These are phyloP conservation scores for Boletellus sp. DNA, from an alignment of 1,284 basidiomycete species.

Conservation along the genomic window DNA sequence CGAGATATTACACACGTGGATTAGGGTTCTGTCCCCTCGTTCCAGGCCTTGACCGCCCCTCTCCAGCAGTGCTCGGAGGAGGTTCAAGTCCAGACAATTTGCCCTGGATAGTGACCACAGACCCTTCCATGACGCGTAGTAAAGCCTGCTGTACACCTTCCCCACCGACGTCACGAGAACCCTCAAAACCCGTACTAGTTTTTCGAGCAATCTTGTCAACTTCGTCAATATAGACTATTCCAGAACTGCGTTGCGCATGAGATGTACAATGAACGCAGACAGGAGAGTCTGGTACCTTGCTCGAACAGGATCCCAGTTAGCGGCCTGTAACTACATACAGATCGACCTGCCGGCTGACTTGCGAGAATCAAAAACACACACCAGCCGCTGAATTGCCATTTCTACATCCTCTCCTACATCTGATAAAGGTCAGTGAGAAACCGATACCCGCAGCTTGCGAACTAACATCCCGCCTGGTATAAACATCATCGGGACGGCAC, in stretches of 20 bases:
- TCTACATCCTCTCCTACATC: conserved; percentile 96
- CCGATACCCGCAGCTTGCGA: conserved; percentile 1
- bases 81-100: conserved; percentile 57
- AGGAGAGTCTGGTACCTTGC: conserved; percentile 50
- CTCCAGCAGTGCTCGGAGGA: conserved; percentile 37
- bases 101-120: conserved; percentile 74
- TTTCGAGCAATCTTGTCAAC: conserved; percentile 89
- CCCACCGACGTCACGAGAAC: conserved; percentile 88
- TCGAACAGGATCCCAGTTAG: conserved; percentile 82
- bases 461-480: conserved; percentile 73
- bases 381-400: conserved; percentile 80
- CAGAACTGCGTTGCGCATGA: conserved; percentile 50
- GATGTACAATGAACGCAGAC: not conserved
- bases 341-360: not conserved
- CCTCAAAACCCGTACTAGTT: conserved; percentile 59
- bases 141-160: conserved; percentile 96
- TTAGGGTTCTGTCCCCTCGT: conserved; percentile 26
- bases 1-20: conserved; percentile 19
- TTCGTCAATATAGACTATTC: conserved; percentile 96
- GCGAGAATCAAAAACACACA: conserved; percentile 30
- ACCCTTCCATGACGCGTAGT: conserved; percentile 91
- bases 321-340: conserved; percentile 65
- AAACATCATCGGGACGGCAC: conserved; percentile 9
- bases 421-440: conserved; percentile 34
- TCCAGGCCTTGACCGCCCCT: conserved; percentile 47